Conservation (phyloP, 2,329 filamentous ascomycete genomes). For the Trichoderma sp. region DNA sequence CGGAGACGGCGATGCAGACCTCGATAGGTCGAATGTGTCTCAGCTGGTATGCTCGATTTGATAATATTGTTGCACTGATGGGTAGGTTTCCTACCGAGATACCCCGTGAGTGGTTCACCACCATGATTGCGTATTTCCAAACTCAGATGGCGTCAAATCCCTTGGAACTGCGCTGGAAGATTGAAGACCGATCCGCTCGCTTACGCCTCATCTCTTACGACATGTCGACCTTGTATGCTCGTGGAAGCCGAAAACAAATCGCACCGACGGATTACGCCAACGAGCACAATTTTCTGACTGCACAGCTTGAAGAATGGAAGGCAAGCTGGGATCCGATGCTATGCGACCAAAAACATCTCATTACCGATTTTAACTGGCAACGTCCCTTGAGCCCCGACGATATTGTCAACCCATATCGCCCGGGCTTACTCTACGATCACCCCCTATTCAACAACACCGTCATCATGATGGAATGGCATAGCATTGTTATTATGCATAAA, state of each 20-base stretch:
- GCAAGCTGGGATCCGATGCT: conserved; percentile 60
- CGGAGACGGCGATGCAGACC: conserved; percentile 69
- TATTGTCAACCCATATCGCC: conserved; percentile 71
- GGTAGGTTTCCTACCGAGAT: conserved; percentile 74
- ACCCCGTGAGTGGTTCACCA: conserved; percentile 73
- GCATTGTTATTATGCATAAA: conserved; percentile 76
- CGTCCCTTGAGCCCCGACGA: conserved; percentile 56
- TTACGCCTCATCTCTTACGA: conserved; percentile 75
- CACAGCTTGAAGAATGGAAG: conserved; percentile 50
- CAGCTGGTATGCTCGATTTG: conserved; percentile 88
- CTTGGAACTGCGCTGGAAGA: conserved; percentile 60
- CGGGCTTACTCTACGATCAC: conserved; percentile 66
- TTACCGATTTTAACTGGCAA: conserved; percentile 61
- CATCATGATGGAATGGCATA: conserved; percentile 72
- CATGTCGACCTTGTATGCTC: conserved; percentile 74
- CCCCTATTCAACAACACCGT: conserved; percentile 74
- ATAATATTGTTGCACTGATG: conserved; percentile 80
- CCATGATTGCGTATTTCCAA: conserved; percentile 61
- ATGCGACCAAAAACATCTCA: conserved; percentile 58
- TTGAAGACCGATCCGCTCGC: conserved; percentile 64
- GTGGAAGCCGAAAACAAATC: conserved; percentile 63
- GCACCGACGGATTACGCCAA: conserved; percentile 60
- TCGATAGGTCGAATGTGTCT: conserved; percentile 71
- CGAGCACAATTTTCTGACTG: conserved; percentile 57
- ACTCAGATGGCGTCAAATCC: conserved; percentile 60